Evolutionary conservation across 495 filamentous ascomycete species (phyloP).

Genomic region (Hypoxylon lienhwacheense): DNA sequence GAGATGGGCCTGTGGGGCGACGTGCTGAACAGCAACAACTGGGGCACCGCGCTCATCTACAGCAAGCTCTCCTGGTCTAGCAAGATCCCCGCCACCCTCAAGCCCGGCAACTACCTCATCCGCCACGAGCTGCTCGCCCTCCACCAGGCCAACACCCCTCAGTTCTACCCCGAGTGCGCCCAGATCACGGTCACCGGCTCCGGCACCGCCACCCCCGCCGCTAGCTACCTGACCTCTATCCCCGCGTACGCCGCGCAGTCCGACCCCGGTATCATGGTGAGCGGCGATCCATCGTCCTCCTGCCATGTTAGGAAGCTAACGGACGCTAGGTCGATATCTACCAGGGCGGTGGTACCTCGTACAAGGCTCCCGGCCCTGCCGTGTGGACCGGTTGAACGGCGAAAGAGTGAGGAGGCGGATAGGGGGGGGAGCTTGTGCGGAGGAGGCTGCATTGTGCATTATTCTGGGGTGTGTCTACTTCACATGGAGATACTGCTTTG

Average conservation of each 20-base stretch:
- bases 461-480: too few species aligned
- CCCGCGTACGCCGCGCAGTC: constrained; percentile 54
- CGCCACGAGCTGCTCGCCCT: constrained; percentile 62
- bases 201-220: constrained; percentile 49
- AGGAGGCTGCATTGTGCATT: background rate
- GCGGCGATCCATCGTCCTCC: background rate
- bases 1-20: constrained; percentile 52
- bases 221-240: constrained; percentile 50
- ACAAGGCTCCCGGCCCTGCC: constrained; percentile 53
- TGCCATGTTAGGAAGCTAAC: background rate
- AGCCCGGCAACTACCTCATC: constrained; percentile 60
- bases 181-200: constrained; percentile 57
- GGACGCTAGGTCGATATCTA: constrained; percentile 50
- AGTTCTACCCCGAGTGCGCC: constrained; percentile 65
- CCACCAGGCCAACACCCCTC: constrained; percentile 61
- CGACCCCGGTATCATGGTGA: constrained; percentile 56
- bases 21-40: constrained; percentile 50
- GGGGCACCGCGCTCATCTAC: constrained; percentile 53
- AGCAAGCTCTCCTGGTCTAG: constrained; percentile 55
- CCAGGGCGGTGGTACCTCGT: constrained; percentile 47
- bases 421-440: background rate
- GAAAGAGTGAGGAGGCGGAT: background rate
- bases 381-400: constrained; percentile 51
- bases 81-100: constrained; percentile 54
- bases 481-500: too few species aligned